phyloP scores from a whole-genome alignment of 495 filamentous ascomycete species.

The Penicillium fimorum region DNA sequence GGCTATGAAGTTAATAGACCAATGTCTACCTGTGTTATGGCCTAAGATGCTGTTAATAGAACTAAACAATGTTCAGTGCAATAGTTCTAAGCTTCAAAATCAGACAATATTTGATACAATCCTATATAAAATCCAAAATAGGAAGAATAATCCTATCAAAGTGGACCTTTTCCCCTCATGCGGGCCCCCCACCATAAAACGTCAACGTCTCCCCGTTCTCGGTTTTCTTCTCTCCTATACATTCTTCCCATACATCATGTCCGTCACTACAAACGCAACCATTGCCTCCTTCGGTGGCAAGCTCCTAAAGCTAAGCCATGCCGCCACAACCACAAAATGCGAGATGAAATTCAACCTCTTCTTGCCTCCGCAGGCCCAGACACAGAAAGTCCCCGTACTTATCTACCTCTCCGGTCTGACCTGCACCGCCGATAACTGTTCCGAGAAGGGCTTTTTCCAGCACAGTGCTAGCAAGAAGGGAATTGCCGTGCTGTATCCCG shows the following conservation, averaged over 20 bases:
- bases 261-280: conserved; percentile 80
- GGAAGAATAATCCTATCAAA: neutral
- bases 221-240: neutral
- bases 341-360: conserved; percentile 70
- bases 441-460: conserved; percentile 95
- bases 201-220: conserved; percentile 4
- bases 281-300: conserved; percentile 94
- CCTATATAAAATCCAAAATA: neutral
- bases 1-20: no score
- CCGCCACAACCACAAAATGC: conserved; percentile 62
- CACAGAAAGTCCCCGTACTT: conserved; percentile 74
- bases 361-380: conserved; percentile 56
- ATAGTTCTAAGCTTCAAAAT: neutral
- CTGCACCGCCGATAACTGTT: conserved; percentile 92
- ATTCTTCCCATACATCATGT: conserved; percentile 48
- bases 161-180: conserved; percentile 17
- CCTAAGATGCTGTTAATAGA: neutral
- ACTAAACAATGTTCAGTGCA: neutral
- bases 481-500: conserved; percentile 88
- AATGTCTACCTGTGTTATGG: neutral
- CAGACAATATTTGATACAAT: neutral
- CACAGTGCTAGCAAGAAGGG: conserved; percentile 69
- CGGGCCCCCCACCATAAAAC: conserved; percentile 7
- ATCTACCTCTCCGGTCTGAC: conserved; percentile 94
- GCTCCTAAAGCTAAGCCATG: conserved; percentile 88